Percentiles rank a stretch among this genome's conserved stretches.
Conservation (phyloP, 2,329 filamentous ascomycete genomes). For the Arthrobotrys iridis region DNA sequence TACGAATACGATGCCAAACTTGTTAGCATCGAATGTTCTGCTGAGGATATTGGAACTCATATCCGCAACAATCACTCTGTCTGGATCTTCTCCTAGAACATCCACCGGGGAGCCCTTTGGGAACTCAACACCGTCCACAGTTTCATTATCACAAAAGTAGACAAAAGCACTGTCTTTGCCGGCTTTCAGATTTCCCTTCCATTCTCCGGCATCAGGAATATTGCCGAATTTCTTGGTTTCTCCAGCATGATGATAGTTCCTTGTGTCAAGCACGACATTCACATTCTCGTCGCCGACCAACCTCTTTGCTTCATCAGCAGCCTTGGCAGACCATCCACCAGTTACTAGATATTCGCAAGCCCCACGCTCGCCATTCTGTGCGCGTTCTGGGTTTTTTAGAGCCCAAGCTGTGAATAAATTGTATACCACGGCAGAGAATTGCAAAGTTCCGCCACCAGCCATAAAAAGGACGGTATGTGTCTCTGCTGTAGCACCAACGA, state of each 20-base stretch:
- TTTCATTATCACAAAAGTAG: constrained; percentile 95
- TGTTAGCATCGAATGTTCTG: constrained; percentile 76
- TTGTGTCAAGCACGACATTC: constrained; percentile 78
- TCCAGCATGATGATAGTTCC: constrained; percentile 58
- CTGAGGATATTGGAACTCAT: constrained; percentile 96
- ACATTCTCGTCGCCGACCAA: constrained; percentile 81
- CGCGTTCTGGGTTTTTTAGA: constrained; percentile 70
- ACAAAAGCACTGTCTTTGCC: constrained; percentile 71
- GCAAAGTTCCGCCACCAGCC: constrained; percentile 84
- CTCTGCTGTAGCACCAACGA: constrained; percentile 78
- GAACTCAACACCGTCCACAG: constrained; percentile 92
- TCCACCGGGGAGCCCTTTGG: constrained; percentile 73
- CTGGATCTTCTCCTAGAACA: constrained; percentile 69
- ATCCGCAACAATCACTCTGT: constrained; percentile 84
- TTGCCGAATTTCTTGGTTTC: constrained; percentile 81
- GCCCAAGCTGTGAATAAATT: constrained; percentile 87
- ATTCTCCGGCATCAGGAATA: constrained; percentile 80
- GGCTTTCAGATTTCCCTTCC: constrained; percentile 75
- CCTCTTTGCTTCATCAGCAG: constrained; percentile 80
- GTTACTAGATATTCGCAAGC: constrained; percentile 86
- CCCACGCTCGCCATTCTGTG: constrained; percentile 73
- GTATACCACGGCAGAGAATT: constrained; percentile 85
- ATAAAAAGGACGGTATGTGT: constrained; percentile 89
- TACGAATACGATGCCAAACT: constrained; percentile 87
- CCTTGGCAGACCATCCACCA: constrained; percentile 90